These are phyloP conservation scores for Eimeria brunetti DNA, from an alignment of 169 alveolate species.

Conservation along the genomic window DNA sequence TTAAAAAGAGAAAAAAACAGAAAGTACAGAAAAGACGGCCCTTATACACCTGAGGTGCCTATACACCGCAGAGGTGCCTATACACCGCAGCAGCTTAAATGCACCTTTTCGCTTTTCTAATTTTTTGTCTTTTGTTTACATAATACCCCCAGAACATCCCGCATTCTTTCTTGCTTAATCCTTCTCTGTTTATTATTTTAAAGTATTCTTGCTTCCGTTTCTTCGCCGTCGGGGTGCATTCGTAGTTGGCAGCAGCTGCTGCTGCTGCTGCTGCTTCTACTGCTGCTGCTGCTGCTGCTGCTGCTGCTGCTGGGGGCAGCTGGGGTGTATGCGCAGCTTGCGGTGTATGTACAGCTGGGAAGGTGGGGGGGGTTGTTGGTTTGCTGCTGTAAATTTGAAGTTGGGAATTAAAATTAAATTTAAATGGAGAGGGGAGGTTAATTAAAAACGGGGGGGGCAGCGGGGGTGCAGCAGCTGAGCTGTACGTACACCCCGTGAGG, in stretches of 20 bases:
- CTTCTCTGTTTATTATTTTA: conserved; percentile 41
- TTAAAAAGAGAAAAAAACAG: too few relatives aligned
- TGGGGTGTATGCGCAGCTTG: neutral
- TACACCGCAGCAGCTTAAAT: neutral
- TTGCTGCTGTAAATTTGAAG: neutral
- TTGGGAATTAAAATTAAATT: too few relatives aligned
- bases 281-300: conserved; percentile 9
- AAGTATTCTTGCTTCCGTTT: conserved; percentile 55
- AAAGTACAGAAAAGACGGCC: too few relatives aligned
- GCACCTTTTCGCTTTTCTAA: neutral
- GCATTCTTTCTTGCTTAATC: conserved; percentile 59
- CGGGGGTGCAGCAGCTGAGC: neutral
- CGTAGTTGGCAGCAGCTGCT: too few relatives aligned
- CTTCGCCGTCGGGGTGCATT: conserved; percentile 29
- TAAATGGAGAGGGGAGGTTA: too few relatives aligned
- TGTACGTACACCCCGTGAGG: conserved; percentile 2
- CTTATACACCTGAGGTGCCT: neutral
- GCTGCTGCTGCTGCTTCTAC: neutral
- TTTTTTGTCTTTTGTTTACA: neutral
- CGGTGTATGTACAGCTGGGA: neutral
- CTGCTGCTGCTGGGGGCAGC: neutral
- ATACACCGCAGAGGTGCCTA: too few relatives aligned
- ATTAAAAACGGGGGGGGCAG: neutral
- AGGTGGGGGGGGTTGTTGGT: neutral
- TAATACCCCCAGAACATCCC: conserved; percentile 54